These are phyloP conservation scores for Aaosphaeria arxii DNA, from an alignment of 2,329 filamentous ascomycete genomes.

Conservation along the genomic window DNA sequence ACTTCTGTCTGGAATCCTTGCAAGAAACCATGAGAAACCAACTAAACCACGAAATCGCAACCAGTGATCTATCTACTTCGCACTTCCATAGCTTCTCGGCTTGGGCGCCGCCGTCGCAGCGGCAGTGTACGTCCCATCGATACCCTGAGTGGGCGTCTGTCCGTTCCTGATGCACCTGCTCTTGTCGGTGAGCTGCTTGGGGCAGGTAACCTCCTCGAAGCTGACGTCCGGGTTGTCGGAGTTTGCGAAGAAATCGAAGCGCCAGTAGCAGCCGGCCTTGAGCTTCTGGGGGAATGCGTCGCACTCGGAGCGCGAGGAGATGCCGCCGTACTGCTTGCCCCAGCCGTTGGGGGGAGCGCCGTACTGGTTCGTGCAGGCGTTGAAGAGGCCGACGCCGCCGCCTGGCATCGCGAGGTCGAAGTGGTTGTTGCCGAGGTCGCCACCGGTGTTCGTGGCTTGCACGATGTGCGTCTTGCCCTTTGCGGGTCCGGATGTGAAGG, in stretches of 20 bases:
- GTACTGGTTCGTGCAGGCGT: constrained; percentile 30
- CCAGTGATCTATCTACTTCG: neutral
- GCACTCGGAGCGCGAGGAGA: constrained; percentile 28
- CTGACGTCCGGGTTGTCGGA: constrained; percentile 32
- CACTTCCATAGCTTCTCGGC: neutral
- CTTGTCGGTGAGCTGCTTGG: constrained; percentile 28
- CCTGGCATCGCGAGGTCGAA: constrained; percentile 39
- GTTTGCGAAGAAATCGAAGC: constrained; percentile 35
- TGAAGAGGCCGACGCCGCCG: constrained; percentile 35
- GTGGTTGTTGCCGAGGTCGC: constrained; percentile 34
- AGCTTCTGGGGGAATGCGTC: constrained; percentile 33
- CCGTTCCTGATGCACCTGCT: constrained; percentile 25
- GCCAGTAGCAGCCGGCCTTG: constrained; percentile 35
- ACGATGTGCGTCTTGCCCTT: constrained; percentile 62
- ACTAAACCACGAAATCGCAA: too few species aligned
- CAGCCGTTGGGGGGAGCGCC: constrained; percentile 32
- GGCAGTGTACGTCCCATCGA: neutral
- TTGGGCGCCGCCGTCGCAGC: neutral
- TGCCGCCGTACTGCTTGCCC: constrained; percentile 34
- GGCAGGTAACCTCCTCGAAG: constrained; percentile 33
- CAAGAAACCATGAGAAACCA: too few species aligned
- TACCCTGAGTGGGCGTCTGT: constrained; percentile 10
- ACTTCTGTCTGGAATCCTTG: too few species aligned
- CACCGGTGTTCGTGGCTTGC: constrained; percentile 61
- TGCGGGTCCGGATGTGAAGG: constrained; percentile 56